phyloP scores from a whole-genome alignment of 2,329 filamentous ascomycete species.

The Colletotrichum acutatum region DNA sequence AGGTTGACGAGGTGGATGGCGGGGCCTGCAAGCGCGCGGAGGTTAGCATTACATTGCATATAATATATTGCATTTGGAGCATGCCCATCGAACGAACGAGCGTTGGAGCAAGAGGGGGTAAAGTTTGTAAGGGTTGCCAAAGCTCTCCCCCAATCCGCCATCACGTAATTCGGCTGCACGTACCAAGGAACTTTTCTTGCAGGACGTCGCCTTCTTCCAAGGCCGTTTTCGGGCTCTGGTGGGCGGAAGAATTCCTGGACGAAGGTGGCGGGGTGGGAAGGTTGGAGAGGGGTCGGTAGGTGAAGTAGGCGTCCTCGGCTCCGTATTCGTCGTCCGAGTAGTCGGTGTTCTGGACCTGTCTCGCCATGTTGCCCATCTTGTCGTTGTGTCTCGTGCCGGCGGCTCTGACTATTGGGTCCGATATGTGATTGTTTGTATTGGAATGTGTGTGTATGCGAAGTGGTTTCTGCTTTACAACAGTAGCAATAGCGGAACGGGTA shows the following conservation, averaged over 20 bases:
- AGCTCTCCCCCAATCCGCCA: not conserved
- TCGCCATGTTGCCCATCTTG: constrained; percentile 35
- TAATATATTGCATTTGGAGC: constrained; percentile 39
- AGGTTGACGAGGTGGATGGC: constrained; percentile 75
- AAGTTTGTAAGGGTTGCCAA: not conserved
- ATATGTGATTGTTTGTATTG: not conserved
- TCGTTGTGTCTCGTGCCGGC: constrained; percentile 5
- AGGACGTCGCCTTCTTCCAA: constrained; percentile 57
- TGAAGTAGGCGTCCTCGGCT: constrained; percentile 67
- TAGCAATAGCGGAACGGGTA: not conserved
- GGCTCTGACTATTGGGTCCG: not conserved
- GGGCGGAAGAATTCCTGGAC: constrained; percentile 55
- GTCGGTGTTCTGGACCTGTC: constrained; percentile 34
- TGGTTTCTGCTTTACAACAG: not conserved
- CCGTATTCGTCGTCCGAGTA: constrained; percentile 57
- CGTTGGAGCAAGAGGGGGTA: not conserved
- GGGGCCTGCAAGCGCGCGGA: constrained; percentile 59
- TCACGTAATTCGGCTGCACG: constrained; percentile 35
- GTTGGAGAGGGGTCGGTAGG: constrained; percentile 75
- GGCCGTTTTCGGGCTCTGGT: constrained; percentile 54
- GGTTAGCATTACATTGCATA: constrained; percentile 34
- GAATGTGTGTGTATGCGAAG: not conserved
- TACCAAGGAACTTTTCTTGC: constrained; percentile 52
- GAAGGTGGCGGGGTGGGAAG: constrained; percentile 74
- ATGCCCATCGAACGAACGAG: constrained; percentile 12